Base-by-base conservation (phyloP, 331 rosid species). In the Cydonia oblonga region DNA sequence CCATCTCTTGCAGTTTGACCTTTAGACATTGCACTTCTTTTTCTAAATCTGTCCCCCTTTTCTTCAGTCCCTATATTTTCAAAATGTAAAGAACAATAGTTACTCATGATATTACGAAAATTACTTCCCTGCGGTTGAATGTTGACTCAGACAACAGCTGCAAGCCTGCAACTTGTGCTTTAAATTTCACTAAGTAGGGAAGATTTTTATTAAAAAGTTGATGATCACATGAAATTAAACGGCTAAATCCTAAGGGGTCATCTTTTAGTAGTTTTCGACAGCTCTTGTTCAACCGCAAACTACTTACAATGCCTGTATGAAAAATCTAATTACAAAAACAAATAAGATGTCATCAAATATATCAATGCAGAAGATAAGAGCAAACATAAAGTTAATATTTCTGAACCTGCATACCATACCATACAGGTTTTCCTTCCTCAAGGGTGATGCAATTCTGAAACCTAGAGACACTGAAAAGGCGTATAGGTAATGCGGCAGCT, bases 1-100 rank as follows among this genome's bases (percentile, higher is more conserved):
- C 69, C 77, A 63, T 62, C 63, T 63, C 63, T 15, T 49, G 63
- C 77, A 73, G 32, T 33, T 63, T 63, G 53, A 23, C 26, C 69
- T 32, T 73, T 30, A 62, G 32, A 29, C 29, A 12, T 20, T 46
- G 24, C 26, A 62, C 52, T 49, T 73, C 52, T 20, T 30, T 28
- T 63, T 73, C 35, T 30, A 63, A 15, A 46, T 7, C 15, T 32
- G 19, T 51, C 52, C 58, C 63, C 63, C 23, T 73, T 49, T 26
- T 22, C 63, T 49, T 63, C 54, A 70, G 24, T 20, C 24, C 75
- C 75, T 70, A 56, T 13, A 35, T 59, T 14, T 59, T 59, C n/a
- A 54, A 40, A 51, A 32, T 14, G 64, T 70, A 4, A 7, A 18
- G 22, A 28, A 29, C 0, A 8, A 14, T 54, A 40, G 15, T 54